A percentile compares a stretch with the other conserved stretches of the same genome.
Conservation (phyloP, 2,329 filamentous ascomycete genomes). For the Colletotrichum nymphaeae region DNA sequence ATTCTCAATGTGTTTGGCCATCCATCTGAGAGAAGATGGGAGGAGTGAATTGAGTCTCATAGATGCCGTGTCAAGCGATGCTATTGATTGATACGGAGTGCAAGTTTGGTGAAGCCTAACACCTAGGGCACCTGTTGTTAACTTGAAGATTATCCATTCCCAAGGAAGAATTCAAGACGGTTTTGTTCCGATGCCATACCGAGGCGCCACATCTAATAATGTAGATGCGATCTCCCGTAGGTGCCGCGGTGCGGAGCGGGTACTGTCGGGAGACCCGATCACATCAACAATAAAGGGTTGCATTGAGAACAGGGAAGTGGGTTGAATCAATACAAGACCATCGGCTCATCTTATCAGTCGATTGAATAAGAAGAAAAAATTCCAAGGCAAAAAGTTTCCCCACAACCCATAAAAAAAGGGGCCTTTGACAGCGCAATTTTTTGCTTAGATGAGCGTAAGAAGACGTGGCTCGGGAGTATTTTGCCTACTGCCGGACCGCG, state of each 20-base stretch:
- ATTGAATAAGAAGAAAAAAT: neutral
- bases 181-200: neutral
- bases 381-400: neutral
- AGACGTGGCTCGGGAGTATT: conserved; percentile 14
- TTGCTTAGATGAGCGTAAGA: conserved; percentile 25
- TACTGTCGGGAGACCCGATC: conserved; percentile 21
- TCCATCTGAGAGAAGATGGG: neutral
- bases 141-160: too few species aligned
- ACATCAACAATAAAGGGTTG: conserved; percentile 8
- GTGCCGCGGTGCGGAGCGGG: conserved; percentile 6
- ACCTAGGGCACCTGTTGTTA: too few species aligned
- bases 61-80: neutral
- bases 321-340: neutral
- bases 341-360: conserved; percentile 25
- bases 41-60: neutral
- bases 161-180: too few species aligned
- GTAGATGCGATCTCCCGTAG: conserved; percentile 15
- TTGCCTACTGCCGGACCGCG: conserved; percentile 17
- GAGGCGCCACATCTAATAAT: neutral
- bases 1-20: neutral
- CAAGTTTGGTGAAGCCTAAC: too few species aligned
- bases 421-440: conserved; percentile 24
- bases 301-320: conserved; percentile 19
- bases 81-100: too few species aligned
- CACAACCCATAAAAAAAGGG: conserved; percentile 11